Evolutionary conservation across 805 yeast genomes (phyloP), one percentile per base, ranked within the genome.

Genomic region (Myxozyma mucilagina): DNA sequence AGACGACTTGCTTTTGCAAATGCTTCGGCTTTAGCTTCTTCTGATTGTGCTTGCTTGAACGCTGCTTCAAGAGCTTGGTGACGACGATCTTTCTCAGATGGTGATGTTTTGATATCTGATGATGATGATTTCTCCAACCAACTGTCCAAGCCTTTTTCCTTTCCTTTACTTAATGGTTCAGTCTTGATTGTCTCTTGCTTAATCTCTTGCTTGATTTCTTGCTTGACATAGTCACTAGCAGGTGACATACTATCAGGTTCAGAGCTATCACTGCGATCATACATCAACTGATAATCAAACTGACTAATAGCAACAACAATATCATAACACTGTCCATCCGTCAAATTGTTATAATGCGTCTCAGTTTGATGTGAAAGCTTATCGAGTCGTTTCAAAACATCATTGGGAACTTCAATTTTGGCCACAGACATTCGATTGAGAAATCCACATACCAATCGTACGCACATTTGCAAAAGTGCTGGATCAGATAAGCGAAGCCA

Each of bases 401-500:
- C 77, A 3, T 78, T 79, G 43, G 84, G 86, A 20, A 87, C 78
- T 1, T 71, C 69, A 34, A 87, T 78, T 11, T 80, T 70, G 43
- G 85, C 75, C 44, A 83, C 86, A 35, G 75, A 73, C 0, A 91
- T 89, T 47, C 88, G 73, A 66, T 85, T 88, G 49, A 90, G 78
- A 0, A 90, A 84, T 47, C 82, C 80, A 53, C 85, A 80, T 4
- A 89, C 87, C 50, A 90, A 76, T 29, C 80, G 79, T 5, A 89
- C 92, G 77, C 97, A 90, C 0, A 90, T 82, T 31, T 80, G 80
- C 48, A 89, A 75, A 49, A 93, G 76, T 1, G 90, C 87, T 6
- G 82, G 78, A 73, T 92, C 97, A 61, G 93, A 90, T 50, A 93
- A 77, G 61, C 94, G 80, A 34, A 93, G 78, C 96, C 97, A 89